Base-by-base conservation (phyloP, 805 yeast species). In the Candida vartiovaarae region DNA sequence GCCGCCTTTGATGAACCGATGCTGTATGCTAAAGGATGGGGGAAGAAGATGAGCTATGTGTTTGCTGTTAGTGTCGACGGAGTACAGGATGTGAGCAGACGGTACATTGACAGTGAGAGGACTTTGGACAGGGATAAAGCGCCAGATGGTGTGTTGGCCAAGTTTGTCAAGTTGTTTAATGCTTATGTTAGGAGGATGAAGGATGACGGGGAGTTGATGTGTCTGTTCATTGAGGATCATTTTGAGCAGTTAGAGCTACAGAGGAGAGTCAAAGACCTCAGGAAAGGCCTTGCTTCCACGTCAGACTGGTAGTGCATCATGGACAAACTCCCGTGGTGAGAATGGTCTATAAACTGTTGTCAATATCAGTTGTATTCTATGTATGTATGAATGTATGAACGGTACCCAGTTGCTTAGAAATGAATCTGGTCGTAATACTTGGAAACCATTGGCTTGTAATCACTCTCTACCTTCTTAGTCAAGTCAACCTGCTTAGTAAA, bases 11-110 rank as follows among this genome's bases (percentile, higher is more conserved):
- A 91, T 61, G 77, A 86, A 47, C 97, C 97, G 0, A 59, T 68
- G 24, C 65, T 89, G 11, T 90, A 90, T 57, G 75, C 82, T 39
- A 70, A 74, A 34, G 95, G 95, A 36, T 90, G 98, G 97, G 95
- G 91, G 30, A 91, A 91, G 64, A 78, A 78, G 47, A 91, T 91
- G 97, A 84, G 95, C 41, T 88, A 86, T 63, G 84, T 80, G 2
- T 66, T 91, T 44, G 96, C 87, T 0, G 72, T 83, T 42, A 73
- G 80, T 38, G 70, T 69, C 9, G 68, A 69, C 34, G 88, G 88
- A 32, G 68, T 81, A 2, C 60, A 67, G 1, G 97, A 91, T 60
- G 81, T 91, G 29, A 76, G 89, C 25, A 60, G 62, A 8, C 75
- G 87, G 48, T 90, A 91, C 53, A 75, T 88, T 28, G 69, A 53